Evolutionary conservation across 139 green algal species (phyloP), one percentile per base, ranked within the genome.

Genomic region (Limnomonas spitsbergensis): DNA sequence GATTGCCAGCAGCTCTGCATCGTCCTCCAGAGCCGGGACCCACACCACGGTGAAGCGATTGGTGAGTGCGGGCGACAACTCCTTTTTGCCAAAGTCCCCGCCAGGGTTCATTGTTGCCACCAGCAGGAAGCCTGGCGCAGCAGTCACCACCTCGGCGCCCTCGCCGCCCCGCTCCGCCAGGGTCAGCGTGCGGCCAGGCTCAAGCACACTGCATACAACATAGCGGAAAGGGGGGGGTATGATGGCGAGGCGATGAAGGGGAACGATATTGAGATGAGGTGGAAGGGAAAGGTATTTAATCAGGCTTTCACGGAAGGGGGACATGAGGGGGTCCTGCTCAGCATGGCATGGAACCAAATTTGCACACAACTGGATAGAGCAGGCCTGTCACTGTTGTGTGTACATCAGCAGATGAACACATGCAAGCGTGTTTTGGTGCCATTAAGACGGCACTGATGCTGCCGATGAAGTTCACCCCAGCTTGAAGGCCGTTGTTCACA

Each of bases 21-120:
- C 36, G 39, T 91, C 84, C 26, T 91, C 80, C 32, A 95, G 85
- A 29, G 87, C 74, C 0, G 92, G 93, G 61, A 96, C 93, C 93
- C 93, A 97, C 53, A 97, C 53, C 1, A 74, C 82, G 53, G 83
- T 88, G 72, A 88, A 88, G 53, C 69, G 89, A 87, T 99, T 99
- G 77, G 85, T 85, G 7, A 99, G 90, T 6, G 96, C 96, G 2
- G 96, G 96, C 4, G 90, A 97, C 38, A 99, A 91, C 91, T 99
- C 96, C 81, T 96, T 97, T 90, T 99, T 99, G 61, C 94, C 94
- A 81, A 94, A 98, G 71, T 78, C 71, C 1, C 93, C 93, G 4
- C 95, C 95, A 4, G 96, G 96, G 85, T 99, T 99, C 96, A 99
- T 99, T 66, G 96, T 99, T 40, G 91, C 94, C 20, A 99, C 74